Base-by-base conservation (phyloP, 768 basidiomycete species). In the Hericium erinaceus region DNA sequence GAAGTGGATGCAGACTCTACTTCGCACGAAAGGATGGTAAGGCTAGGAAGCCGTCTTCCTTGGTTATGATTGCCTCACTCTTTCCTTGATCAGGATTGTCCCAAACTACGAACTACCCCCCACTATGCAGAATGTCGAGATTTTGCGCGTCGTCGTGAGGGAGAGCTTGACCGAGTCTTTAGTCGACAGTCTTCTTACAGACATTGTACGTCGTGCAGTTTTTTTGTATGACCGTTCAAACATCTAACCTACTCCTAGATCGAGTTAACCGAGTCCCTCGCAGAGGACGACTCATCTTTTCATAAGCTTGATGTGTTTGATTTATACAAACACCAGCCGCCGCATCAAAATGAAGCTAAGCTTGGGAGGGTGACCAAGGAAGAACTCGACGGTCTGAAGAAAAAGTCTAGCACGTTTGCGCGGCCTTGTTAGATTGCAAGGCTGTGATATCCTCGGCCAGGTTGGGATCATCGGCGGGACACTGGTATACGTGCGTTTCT, bases 201-300 rank as follows among this genome's bases (percentile, higher is more conserved):
- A 92, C 59, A 73, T 92, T 49, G 84, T 88, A 64, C 70, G 83
- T 72, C 2, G 22, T 33, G 1, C 33, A 8, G 9, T 33, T 33
- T 33, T 2, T 33, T 5, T 26, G 44, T 26, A 9, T 48, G 56
- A 52, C 49, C 12, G 39, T 54, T 52, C 39, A 37, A 48, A 59
- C 87, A 79, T 71, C 90, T 26, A 80, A 85, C 64, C 68, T 89
- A 89, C 18, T 46, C 8, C 8, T 15, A 88, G 79, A 72, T 91
- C 28, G 81, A 85, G 64, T 68, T 89, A 24, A 87, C 85, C 0
- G 80, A 88, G 65, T 70, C 74, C 7, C 73, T 93, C 33, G 68
- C 70, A 12, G 67, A 76, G 40, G 63, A 74, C 37, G 75, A 73
- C 51, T 79, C 80, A 10, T 69, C 82, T 0, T 46, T 69, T 24